A percentile compares a stretch with the other conserved stretches of the same genome.
Evolutionary conservation across 768 basidiomycete species (phyloP).

Genomic region (Mycena galopus): DNA sequence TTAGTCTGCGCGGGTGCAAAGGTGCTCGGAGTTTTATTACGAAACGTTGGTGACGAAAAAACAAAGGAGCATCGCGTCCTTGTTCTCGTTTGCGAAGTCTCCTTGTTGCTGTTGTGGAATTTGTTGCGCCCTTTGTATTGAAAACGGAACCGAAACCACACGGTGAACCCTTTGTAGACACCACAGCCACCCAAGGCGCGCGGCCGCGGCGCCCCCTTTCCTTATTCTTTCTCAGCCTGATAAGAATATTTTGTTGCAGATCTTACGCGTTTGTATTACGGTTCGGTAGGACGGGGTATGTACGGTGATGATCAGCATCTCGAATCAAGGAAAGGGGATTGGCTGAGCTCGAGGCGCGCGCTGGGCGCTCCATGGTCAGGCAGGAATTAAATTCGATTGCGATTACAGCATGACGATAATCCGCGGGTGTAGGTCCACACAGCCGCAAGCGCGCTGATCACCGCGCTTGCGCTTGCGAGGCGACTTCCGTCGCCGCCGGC

Average conservation of each 20-base stretch:
- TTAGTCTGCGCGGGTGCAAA: background rate
- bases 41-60: too few relatives aligned
- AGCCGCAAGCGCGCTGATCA: constrained; percentile 10
- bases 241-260: background rate
- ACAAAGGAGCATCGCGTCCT: background rate
- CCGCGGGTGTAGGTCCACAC: background rate
- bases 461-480: constrained; percentile 10
- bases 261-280: too few relatives aligned
- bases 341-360: background rate
- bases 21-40: too few relatives aligned
- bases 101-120: background rate
- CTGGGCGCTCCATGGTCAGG: too few relatives aligned
- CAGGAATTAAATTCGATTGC: background rate
- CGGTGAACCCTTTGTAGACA: background rate
- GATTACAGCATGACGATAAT: background rate
- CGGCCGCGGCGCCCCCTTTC: background rate
- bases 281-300: too few relatives aligned
- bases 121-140: too few relatives aligned
- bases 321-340: background rate
- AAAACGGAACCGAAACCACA: too few relatives aligned
- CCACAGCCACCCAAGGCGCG: background rate
- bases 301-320: background rate
- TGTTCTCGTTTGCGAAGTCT: background rate
- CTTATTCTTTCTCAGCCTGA: background rate
- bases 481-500: constrained; percentile 19